phyloP scores from a whole-genome alignment of 176 grass and related monocot genomes.

The Hyparrhenia diplandra region DNA sequence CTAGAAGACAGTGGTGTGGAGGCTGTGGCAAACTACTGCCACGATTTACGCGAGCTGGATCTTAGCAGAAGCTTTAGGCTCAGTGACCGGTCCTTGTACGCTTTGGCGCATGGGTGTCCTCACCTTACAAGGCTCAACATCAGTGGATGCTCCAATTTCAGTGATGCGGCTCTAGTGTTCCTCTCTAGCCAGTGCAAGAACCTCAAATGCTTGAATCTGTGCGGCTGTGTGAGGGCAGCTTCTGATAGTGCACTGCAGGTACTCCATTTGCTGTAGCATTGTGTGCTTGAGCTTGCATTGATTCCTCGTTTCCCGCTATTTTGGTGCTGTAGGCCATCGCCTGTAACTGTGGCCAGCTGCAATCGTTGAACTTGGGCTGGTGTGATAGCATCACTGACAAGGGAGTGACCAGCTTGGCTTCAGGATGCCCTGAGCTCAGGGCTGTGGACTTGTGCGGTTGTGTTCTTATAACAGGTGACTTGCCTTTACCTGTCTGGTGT shows the following conservation, averaged over 20 bases:
- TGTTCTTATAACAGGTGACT: constrained; percentile 78
- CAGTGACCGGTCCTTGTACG: constrained; percentile 66
- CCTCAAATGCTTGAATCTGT: constrained; percentile 18
- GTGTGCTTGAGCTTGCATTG: background rate
- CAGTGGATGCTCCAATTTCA: constrained; percentile 79
- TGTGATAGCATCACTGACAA: constrained; percentile 72
- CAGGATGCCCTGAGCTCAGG: constrained; percentile 74
- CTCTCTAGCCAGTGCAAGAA: constrained; percentile 55
- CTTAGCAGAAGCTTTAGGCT: constrained; percentile 81
- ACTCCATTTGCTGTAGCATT: background rate
- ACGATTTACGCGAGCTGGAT: constrained; percentile 65
- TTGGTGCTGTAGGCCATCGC: constrained; percentile 58
- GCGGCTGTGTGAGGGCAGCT: constrained; percentile 64
- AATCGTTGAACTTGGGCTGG: constrained; percentile 72
- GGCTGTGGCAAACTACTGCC: constrained; percentile 56
- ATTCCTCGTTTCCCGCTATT: background rate
- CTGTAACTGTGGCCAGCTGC: constrained; percentile 57
- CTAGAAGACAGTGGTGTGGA: constrained; percentile 82
- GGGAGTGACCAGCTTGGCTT: constrained; percentile 70
- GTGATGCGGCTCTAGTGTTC: constrained; percentile 52
- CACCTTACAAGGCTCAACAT: constrained; percentile 76
- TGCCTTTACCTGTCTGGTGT: background rate
- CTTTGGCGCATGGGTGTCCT: constrained; percentile 55
- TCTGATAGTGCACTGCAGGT: constrained; percentile 80
- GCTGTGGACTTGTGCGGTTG: constrained; percentile 77